These are phyloP conservation scores for Lomentospora prolificans DNA, from an alignment of 2,329 filamentous ascomycete genomes.

Conservation along the genomic window DNA sequence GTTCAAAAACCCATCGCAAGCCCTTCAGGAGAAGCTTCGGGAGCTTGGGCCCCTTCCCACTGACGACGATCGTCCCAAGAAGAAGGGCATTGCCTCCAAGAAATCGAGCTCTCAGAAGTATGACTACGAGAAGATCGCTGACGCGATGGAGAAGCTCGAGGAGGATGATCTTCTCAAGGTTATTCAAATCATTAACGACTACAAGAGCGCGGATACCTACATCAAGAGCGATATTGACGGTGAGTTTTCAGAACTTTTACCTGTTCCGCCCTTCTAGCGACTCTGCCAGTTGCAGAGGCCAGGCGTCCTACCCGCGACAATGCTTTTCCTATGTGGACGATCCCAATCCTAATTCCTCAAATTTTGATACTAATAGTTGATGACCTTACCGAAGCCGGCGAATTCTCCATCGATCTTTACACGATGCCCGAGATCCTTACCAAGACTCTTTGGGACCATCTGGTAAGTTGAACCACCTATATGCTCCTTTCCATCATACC, in stretches of 20 bases:
- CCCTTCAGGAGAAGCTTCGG: slow-evolving; percentile 67
- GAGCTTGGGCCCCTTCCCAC: slow-evolving; percentile 80
- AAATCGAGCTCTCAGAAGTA: slow-evolving; percentile 69
- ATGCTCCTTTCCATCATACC: background rate
- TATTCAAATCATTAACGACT: slow-evolving; percentile 96
- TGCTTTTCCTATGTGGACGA: slow-evolving; percentile 10
- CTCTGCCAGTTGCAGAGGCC: too few relatives aligned
- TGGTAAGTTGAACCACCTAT: slow-evolving; percentile 29
- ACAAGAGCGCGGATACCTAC: slow-evolving; percentile 89
- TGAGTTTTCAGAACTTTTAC: slow-evolving; percentile 35
- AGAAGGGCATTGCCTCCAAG: slow-evolving; percentile 54
- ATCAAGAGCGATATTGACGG: slow-evolving; percentile 95
- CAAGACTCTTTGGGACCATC: slow-evolving; percentile 92
- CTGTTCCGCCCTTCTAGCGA: too few relatives aligned
- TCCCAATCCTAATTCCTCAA: slow-evolving; percentile 20
- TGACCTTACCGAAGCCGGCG: slow-evolving; percentile 55
- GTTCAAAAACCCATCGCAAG: slow-evolving; percentile 88
- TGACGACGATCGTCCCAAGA: slow-evolving; percentile 51
- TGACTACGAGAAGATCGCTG: slow-evolving; percentile 95
- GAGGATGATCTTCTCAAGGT: slow-evolving; percentile 93
- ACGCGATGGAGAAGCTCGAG: slow-evolving; percentile 75
- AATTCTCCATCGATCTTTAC: slow-evolving; percentile 97
- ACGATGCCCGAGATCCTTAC: slow-evolving; percentile 85
- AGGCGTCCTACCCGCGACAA: too few relatives aligned
- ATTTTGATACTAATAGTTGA: slow-evolving; percentile 21